phyloP scores from a whole-genome alignment of 169 alveolate genomes.

The Eimeria tenella region DNA sequence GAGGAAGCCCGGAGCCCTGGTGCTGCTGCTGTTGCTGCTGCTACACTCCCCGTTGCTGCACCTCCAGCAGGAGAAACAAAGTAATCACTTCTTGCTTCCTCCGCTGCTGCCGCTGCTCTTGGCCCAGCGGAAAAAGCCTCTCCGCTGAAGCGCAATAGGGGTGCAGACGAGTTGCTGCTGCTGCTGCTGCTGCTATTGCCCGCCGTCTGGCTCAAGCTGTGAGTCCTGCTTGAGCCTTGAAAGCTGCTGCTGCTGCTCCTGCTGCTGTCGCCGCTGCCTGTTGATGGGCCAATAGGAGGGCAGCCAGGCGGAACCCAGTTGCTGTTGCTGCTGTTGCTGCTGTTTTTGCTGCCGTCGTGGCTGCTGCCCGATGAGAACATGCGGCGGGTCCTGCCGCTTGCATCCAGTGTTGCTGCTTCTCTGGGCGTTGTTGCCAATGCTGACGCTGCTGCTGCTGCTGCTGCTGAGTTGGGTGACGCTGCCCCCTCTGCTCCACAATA shows the following conservation, averaged over 20 bases:
- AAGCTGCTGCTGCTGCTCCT: constrained; percentile 28
- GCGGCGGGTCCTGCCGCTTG: constrained; percentile 17
- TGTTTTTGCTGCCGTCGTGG: constrained; percentile 34
- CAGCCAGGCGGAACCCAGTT: neutral
- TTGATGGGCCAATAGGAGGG: constrained; percentile 13
- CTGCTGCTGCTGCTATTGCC: constrained; percentile 57
- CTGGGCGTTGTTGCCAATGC: constrained; percentile 18
- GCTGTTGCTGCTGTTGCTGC: constrained; percentile 54
- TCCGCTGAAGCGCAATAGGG: neutral
- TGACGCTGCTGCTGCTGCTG: constrained; percentile 59
- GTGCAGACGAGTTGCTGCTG: constrained; percentile 23
- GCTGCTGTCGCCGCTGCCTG: constrained; percentile 18
- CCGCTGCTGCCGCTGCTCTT: constrained; percentile 24
- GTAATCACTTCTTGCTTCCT: constrained; percentile 22
- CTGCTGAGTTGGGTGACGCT: constrained; percentile 19
- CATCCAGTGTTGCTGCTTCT: neutral
- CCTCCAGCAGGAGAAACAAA: neutral
- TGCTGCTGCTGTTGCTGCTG: constrained; percentile 60
- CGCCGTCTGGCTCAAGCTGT: neutral
- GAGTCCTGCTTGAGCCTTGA: neutral
- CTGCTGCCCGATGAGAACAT: neutral
- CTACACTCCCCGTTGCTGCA: constrained; percentile 17
- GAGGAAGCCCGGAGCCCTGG: constrained; percentile 12
- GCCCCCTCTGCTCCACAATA: neutral
- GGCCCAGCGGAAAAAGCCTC: neutral